These are phyloP conservation scores for Reticulascus tulasneorum DNA, from an alignment of 2,329 filamentous ascomycete species.

Conservation along the genomic window DNA sequence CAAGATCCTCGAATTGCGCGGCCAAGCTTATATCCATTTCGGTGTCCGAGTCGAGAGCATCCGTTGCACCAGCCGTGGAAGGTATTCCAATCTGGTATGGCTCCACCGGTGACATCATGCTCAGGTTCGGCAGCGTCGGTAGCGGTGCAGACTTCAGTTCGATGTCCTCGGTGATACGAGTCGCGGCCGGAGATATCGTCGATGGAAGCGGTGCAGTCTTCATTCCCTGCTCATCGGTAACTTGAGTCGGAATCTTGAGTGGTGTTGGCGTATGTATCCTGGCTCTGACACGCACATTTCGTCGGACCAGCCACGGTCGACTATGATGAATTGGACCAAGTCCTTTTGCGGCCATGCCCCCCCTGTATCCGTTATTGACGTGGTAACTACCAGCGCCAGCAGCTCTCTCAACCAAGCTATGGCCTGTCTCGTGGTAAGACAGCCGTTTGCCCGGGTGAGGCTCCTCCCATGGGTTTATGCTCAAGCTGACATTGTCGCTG, in stretches of 20 bases:
- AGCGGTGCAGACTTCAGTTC: slow-evolving; percentile 11
- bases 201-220: slow-evolving; percentile 15
- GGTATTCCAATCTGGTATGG: too few species aligned
- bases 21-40: too few species aligned
- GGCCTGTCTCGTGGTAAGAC: slow-evolving; percentile 23
- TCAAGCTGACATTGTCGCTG: slow-evolving; percentile 14
- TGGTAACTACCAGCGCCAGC: slow-evolving; percentile 5
- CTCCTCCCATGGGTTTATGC: slow-evolving; percentile 34
- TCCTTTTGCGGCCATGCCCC: slow-evolving; percentile 48
- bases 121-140: slow-evolving; percentile 13
- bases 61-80: too few species aligned
- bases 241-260: slow-evolving; percentile 24
- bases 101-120: neutral
- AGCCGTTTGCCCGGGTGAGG: slow-evolving; percentile 42
- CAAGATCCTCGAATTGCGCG: too few species aligned
- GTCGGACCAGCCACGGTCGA: slow-evolving; percentile 18
- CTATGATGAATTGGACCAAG: slow-evolving; percentile 20
- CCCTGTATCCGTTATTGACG: slow-evolving; percentile 19
- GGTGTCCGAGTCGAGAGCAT: too few species aligned
- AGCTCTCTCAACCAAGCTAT: slow-evolving; percentile 17
- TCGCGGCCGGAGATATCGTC: too few species aligned
- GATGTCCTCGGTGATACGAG: slow-evolving; percentile 5
- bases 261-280: slow-evolving; percentile 21
- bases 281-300: slow-evolving; percentile 18
- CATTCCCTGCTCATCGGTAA: slow-evolving; percentile 2